A percentile compares a stretch with the other conserved stretches of the same genome.
Conservation (phyloP, 2,329 filamentous ascomycete species). For the Pezicula neosporulosa region DNA sequence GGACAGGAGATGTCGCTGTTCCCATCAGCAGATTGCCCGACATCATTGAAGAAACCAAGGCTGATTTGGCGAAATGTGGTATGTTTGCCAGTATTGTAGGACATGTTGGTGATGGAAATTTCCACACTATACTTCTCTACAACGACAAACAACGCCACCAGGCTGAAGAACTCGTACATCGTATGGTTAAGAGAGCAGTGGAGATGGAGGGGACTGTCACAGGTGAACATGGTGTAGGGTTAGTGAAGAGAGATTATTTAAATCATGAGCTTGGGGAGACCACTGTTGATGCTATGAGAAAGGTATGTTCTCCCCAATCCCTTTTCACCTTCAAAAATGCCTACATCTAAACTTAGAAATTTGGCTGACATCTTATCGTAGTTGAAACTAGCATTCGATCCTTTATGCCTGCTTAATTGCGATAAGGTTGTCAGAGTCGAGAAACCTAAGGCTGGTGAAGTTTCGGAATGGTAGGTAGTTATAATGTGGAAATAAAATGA, state of each 20-base stretch:
- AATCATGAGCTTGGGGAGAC: constrained; percentile 70
- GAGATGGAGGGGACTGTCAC: constrained; percentile 84
- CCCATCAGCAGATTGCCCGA: constrained; percentile 71
- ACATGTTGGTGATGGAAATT: constrained; percentile 75
- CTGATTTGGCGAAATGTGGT: constrained; percentile 53
- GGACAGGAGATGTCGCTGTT: constrained; percentile 85
- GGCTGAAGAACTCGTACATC: constrained; percentile 70
- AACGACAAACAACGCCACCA: constrained; percentile 63
- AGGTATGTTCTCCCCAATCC: constrained; percentile 43
- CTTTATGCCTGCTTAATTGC: constrained; percentile 62
- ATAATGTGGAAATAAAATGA: neutral
- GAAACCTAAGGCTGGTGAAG: constrained; percentile 44
- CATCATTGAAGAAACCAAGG: constrained; percentile 75
- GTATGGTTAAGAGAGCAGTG: constrained; percentile 82
- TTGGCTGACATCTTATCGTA: constrained; percentile 27
- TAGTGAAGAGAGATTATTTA: constrained; percentile 83
- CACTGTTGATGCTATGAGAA: constrained; percentile 80
- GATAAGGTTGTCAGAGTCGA: constrained; percentile 67
- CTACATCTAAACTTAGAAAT: neutral
- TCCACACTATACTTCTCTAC: constrained; percentile 64
- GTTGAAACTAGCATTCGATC: constrained; percentile 80
- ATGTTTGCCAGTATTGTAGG: constrained; percentile 63
- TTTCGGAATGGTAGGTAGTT: constrained; percentile 45
- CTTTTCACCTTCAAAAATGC: neutral
- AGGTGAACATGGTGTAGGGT: constrained; percentile 78